phyloP scores from a whole-genome alignment of 371 early-diverging fungal species.

The Blastocladiella emersonii region DNA sequence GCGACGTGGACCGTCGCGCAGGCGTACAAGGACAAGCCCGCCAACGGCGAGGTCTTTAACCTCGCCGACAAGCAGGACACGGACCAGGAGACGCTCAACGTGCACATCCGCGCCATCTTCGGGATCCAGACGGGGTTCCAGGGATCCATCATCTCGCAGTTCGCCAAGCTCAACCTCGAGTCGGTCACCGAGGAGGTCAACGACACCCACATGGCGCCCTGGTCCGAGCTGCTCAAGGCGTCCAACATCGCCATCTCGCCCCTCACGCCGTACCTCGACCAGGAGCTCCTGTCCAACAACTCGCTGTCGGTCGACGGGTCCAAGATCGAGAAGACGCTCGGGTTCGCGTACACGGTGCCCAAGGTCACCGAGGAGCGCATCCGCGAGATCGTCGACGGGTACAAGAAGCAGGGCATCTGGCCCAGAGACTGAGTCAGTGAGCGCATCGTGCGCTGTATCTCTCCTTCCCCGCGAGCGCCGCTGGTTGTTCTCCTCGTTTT shows the following conservation, averaged over 20 bases:
- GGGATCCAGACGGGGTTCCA: conserved; percentile 72
- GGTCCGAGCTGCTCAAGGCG: conserved; percentile 42
- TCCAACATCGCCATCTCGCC: conserved; percentile 64
- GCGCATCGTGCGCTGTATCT: neutral
- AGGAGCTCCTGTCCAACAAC: conserved; percentile 70
- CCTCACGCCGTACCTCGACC: conserved; percentile 84
- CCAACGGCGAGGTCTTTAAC: conserved; percentile 42
- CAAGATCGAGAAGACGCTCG: conserved; percentile 53
- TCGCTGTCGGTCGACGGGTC: conserved; percentile 59
- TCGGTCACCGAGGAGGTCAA: conserved; percentile 79
- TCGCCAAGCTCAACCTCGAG: conserved; percentile 71
- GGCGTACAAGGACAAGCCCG: conserved; percentile 35
- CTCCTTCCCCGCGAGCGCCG: neutral
- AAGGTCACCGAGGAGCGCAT: conserved; percentile 29
- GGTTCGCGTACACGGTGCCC: conserved; percentile 56
- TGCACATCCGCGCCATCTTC: conserved; percentile 51
- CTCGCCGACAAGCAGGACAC: conserved; percentile 66
- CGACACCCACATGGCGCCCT: conserved; percentile 12
- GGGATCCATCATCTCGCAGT: conserved; percentile 56
- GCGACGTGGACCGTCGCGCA: conserved; percentile 56
- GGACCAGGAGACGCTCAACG: conserved; percentile 67
- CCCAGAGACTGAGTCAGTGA: conserved; percentile 24
- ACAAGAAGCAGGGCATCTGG: conserved; percentile 43
- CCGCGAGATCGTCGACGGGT: conserved; percentile 11
- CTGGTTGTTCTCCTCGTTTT: neutral